phyloP scores from a whole-genome alignment of 352 stramenopile species.

The Globisporangium rhizosaccharum region DNA sequence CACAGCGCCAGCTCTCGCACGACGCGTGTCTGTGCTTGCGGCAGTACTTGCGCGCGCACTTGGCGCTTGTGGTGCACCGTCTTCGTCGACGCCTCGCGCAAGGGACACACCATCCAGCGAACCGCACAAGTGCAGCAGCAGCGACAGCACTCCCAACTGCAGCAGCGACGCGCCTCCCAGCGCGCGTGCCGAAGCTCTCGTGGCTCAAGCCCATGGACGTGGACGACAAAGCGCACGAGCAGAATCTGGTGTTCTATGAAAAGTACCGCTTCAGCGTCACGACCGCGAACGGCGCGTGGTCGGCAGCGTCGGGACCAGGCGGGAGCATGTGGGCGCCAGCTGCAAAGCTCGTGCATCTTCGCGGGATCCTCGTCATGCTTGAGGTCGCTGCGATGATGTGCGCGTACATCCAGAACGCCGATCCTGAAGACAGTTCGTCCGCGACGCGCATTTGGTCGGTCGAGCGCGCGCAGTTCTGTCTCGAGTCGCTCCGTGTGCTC shows the following conservation, averaged over 20 bases:
- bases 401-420: constrained; percentile 43
- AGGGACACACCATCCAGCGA: constrained; percentile 44
- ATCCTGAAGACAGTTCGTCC: constrained; percentile 48
- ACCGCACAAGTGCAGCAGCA: constrained; percentile 18
- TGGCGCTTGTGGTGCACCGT: constrained; percentile 65
- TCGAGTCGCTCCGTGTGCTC: constrained; percentile 69
- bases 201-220: constrained; percentile 75
- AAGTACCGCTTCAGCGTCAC: constrained; percentile 76
- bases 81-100: constrained; percentile 60
- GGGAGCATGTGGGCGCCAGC: constrained; percentile 68
- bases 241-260: constrained; percentile 81
- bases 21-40: constrained; percentile 79
- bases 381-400: constrained; percentile 74
- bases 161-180: constrained; percentile 50
- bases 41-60: constrained; percentile 80
- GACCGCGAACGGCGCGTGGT: constrained; percentile 46
- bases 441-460: constrained; percentile 64
- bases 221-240: constrained; percentile 80
- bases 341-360: constrained; percentile 68
- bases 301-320: constrained; percentile 38
- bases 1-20: constrained; percentile 76
- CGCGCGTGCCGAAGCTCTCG: constrained; percentile 65
- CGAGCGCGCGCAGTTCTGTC: constrained; percentile 74
- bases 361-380: constrained; percentile 69
- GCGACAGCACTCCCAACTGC: constrained; percentile 42